These are phyloP conservation scores for Taphrina flavorubra DNA, from an alignment of 1,139 yeast genomes.

Conservation along the genomic window DNA sequence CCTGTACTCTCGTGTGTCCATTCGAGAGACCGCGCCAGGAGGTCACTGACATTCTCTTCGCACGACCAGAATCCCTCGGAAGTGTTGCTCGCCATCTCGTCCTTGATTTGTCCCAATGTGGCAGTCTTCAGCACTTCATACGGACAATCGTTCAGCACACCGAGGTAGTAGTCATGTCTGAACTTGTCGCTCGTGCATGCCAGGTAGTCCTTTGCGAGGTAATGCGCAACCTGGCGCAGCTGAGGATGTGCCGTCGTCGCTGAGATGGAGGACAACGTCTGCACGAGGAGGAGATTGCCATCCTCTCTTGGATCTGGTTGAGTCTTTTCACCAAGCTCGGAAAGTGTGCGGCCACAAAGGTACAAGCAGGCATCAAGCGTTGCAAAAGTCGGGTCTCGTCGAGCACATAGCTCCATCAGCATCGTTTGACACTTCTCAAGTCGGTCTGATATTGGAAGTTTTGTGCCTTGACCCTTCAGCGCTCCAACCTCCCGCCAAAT, in stretches of 20 bases:
- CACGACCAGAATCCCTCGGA: slow-evolving; percentile 3
- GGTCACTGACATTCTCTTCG: background rate
- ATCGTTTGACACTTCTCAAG: background rate
- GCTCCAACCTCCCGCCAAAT: background rate
- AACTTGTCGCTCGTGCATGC: background rate
- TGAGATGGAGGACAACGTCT: slow-evolving; percentile 14
- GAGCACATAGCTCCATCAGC: slow-evolving; percentile 13
- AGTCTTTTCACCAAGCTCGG: background rate
- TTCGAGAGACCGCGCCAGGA: background rate
- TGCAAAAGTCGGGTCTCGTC: background rate
- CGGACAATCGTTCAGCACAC: slow-evolving; percentile 18
- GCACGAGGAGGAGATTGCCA: background rate
- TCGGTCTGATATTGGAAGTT: background rate
- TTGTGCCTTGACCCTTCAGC: background rate
- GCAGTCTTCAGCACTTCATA: background rate
- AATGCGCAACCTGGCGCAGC: slow-evolving; percentile 17
- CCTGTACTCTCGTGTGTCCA: background rate
- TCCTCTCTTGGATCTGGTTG: background rate
- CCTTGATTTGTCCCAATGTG: slow-evolving; percentile 18
- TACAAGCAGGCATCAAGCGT: slow-evolving; percentile 14
- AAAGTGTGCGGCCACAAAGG: background rate
- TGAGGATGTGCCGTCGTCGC: background rate
- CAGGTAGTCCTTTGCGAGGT: slow-evolving; percentile 7
- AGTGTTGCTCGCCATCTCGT: slow-evolving; percentile 10
- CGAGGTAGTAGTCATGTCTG: slow-evolving; percentile 15